phyloP scores from a whole-genome alignment of 352 stramenopile genomes.

The Globisporangium viniferum region DNA sequence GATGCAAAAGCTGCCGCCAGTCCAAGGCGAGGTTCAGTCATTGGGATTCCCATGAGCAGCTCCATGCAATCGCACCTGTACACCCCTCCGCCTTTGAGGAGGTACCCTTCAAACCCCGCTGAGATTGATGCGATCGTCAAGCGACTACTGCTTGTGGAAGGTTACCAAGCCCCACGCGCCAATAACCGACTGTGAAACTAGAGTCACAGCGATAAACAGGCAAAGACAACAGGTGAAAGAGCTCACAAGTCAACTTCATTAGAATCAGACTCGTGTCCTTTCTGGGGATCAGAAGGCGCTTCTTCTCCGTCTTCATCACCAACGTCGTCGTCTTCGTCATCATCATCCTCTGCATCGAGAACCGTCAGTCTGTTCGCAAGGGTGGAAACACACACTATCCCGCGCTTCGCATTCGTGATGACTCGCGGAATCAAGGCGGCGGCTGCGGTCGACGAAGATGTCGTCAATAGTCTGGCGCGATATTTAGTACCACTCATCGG shows the following conservation, averaged over 20 bases:
- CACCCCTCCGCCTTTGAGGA: slow-evolving; percentile 11
- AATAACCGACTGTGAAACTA: background rate
- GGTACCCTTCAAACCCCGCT: slow-evolving; percentile 31
- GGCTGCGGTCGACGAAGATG: slow-evolving; percentile 7
- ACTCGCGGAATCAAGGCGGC: slow-evolving; percentile 21
- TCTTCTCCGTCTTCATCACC: slow-evolving; percentile 1
- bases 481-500: background rate
- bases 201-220: background rate
- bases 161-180: slow-evolving; percentile 31
- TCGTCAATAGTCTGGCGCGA: slow-evolving; percentile 22
- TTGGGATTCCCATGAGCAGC: slow-evolving; percentile 8
- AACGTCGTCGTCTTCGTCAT: slow-evolving; percentile 33
- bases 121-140: slow-evolving; percentile 52
- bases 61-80: background rate
- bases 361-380: slow-evolving; percentile 36
- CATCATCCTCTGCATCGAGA: slow-evolving; percentile 59
- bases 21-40: slow-evolving; percentile 10
- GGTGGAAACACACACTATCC: slow-evolving; percentile 45
- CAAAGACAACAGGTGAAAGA: background rate
- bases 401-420: slow-evolving; percentile 46
- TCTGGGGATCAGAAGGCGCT: background rate
- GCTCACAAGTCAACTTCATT: slow-evolving; percentile 30
- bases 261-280: slow-evolving; percentile 20
- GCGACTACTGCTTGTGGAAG: slow-evolving; percentile 44
- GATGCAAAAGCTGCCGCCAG: background rate